A percentile compares a stretch with the other conserved stretches of the same genome.
These are phyloP conservation scores for Syncephalis fuscata DNA, from an alignment of 371 early-diverging fungal species.

Conservation along the genomic window DNA sequence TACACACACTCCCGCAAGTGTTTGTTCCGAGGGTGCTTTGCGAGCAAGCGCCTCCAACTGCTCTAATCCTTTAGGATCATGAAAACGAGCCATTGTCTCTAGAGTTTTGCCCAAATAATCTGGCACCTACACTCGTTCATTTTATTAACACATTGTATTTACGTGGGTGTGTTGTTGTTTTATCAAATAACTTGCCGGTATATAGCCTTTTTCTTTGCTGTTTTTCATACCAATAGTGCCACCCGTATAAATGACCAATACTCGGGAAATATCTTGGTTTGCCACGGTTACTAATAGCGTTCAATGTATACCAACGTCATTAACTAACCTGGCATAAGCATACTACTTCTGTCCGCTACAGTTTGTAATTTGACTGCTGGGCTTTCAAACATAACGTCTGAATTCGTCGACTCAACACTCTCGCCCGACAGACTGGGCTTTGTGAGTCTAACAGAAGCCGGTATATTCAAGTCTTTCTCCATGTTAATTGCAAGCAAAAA, in stretches of 20 bases:
- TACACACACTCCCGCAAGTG: neutral
- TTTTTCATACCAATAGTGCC: constrained; percentile 94
- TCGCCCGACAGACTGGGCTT: too few species aligned
- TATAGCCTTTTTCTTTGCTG: constrained; percentile 52
- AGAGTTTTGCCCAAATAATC: constrained; percentile 65
- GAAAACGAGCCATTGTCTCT: constrained; percentile 63
- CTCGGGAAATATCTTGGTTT: constrained; percentile 49
- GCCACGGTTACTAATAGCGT: neutral
- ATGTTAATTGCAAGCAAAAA: too few species aligned
- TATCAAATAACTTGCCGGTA: constrained; percentile 28
- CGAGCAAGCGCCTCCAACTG: neutral
- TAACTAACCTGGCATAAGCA: constrained; percentile 6
- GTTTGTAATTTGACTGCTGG: constrained; percentile 1
- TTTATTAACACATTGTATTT: too few species aligned
- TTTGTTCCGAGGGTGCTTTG: neutral
- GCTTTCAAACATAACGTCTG: neutral
- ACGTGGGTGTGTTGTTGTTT: too few species aligned
- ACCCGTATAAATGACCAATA: constrained; percentile 85
- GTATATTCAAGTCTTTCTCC: too few species aligned
- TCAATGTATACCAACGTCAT: neutral
- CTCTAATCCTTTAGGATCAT: constrained; percentile 40
- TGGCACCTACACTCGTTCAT: constrained; percentile 17
- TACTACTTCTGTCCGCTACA: constrained; percentile 1
- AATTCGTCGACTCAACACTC: too few species aligned
- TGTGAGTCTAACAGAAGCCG: too few species aligned